Conservation (phyloP, 306 rosid species). For the Arachis hypogaea region DNA sequence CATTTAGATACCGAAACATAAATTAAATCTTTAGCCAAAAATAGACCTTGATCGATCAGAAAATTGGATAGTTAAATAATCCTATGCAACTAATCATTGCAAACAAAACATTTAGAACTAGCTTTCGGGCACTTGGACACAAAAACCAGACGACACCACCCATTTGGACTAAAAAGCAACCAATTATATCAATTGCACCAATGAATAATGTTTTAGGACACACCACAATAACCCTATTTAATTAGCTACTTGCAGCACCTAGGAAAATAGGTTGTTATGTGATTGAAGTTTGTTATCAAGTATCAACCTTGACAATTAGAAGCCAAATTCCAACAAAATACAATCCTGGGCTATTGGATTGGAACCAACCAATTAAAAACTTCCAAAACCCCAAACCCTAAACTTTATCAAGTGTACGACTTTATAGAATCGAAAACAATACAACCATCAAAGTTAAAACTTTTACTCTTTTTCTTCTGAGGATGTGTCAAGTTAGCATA, state of each 20-base stretch:
- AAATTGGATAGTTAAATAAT: not conserved
- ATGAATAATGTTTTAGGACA: not conserved
- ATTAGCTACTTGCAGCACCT: conserved; percentile 12
- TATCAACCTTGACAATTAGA: not conserved
- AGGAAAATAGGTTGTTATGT: not conserved
- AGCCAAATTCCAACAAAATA: not conserved
- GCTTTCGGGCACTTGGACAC: conserved; percentile 9
- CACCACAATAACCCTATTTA: not conserved
- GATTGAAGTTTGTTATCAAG: not conserved
- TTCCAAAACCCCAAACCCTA: not conserved
- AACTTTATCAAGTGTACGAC: not conserved
- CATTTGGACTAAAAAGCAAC: conserved; percentile 19
- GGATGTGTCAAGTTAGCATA: conserved; percentile 22
- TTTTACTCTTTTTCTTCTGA: not conserved
- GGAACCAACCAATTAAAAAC: not conserved
- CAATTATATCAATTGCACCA: conserved; percentile 22
- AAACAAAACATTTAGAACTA: conserved; percentile 4
- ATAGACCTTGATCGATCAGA: not conserved
- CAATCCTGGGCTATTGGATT: not conserved
- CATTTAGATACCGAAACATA: not conserved
- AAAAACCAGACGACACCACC: conserved; percentile 6
- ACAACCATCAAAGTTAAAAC: conserved; percentile 17
- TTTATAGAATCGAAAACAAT: not conserved
- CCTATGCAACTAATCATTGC: not conserved
- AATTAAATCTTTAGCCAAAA: conserved; percentile 16